These are phyloP conservation scores for Coccomyxa sp. DNA, from an alignment of 139 green algal species.

Conservation along the genomic window DNA sequence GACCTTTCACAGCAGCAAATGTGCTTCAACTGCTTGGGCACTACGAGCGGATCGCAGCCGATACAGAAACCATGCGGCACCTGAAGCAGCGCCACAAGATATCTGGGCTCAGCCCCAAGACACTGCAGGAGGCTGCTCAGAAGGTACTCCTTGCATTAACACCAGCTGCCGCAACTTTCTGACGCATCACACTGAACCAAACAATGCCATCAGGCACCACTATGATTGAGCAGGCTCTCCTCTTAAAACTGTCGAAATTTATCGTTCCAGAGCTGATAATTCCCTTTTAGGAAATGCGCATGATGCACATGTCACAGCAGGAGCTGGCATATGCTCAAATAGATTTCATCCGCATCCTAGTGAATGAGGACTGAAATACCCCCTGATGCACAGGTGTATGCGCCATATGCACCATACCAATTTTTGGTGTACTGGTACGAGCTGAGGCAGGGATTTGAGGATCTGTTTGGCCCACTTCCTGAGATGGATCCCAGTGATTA, in stretches of 20 bases:
- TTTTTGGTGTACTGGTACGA: conserved; percentile 20
- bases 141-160: not conserved
- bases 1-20: conserved; percentile 20
- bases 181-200: not conserved
- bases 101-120: not conserved
- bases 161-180: not conserved
- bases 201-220: not conserved
- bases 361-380: too few relatives aligned
- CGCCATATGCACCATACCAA: conserved; percentile 11
- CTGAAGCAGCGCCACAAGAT: conserved; percentile 4
- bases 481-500: conserved; percentile 1
- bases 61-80: conserved; percentile 18
- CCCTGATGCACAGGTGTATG: conserved; percentile 2
- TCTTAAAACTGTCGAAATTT: too few relatives aligned
- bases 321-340: not conserved
- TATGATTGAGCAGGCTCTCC: not conserved
- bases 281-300: too few relatives aligned
- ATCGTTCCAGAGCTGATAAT: too few relatives aligned
- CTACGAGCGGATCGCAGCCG: conserved; percentile 9
- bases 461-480: conserved; percentile 3
- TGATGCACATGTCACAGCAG: not conserved
- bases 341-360: not conserved
- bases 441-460: conserved; percentile 4
- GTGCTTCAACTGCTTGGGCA: conserved; percentile 22
- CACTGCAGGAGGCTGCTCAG: conserved; percentile 11